Evolutionary conservation across 371 early-diverging fungal genomes (phyloP), one percentile per base, ranked within the genome.

Genomic region (Mucor circinelloides): DNA sequence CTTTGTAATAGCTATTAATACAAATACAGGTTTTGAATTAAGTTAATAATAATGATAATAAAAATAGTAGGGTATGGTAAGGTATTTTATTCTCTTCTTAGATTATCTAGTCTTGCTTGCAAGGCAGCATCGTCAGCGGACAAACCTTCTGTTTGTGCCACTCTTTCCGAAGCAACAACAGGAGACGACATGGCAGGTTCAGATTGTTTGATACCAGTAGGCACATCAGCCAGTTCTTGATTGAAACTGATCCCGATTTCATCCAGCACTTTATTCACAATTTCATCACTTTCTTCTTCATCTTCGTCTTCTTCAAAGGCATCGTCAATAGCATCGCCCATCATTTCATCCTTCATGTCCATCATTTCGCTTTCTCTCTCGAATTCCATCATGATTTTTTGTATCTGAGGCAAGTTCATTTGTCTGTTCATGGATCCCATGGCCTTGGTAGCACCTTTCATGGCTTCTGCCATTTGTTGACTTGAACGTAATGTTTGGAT

Each of bases 261-360:
- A 77, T 99, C 99, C 58, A 97, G 72, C 2, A 97, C 95, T 74
- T 96, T 92, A 73, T 90, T 91, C 4, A 98, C 95, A 69, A 98
- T 94, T 58, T 89, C 85, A 5, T 98, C 97, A 56, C 91, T 81
- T 73, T 97, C 98, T 38, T 93, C 94, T 50, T 94, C 94, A 55
- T 96, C 96, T 15, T 92, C 92, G 31, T 94, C 96, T 64, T 94
- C 97, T 36, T 94, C 97, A 88, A 98, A 91, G 28, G 90, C 94
- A 73, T 95, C 97, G 67, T 99, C 97, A 61, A 99, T 95, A 17
- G 94, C 94, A 70, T 99, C 99, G 52, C 92, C 92, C 95, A 98
- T 96, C 94, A 98, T 93, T 71, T 96, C 97, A 63, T 95, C 96
- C 82, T 97, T 97, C 97, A 99, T 97, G 74, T 99, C 97, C 97